Evolutionary conservation across 129 eudicot genomes (phyloP).

Genomic region (Centaurea solstitialis): DNA sequence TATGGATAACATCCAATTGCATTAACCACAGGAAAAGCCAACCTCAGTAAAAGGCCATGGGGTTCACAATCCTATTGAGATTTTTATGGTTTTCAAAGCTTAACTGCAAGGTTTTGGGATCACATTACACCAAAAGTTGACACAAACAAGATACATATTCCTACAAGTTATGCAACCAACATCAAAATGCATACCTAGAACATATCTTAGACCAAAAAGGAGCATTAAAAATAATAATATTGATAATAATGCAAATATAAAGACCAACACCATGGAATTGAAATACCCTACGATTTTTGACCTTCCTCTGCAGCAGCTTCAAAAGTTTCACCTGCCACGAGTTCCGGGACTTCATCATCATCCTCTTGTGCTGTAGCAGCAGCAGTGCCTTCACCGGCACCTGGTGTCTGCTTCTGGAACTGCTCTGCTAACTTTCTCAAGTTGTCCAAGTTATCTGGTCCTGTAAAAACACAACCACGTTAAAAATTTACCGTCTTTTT

Average conservation of each 20-base stretch:
- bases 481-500: background rate
- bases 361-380: constrained; percentile 38
- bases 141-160: constrained; percentile 18
- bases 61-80: no score
- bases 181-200: constrained; percentile 15
- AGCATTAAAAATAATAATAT: background rate
- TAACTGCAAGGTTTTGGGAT: background rate
- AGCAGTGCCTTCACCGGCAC: constrained; percentile 27
- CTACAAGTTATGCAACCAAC: constrained; percentile 27
- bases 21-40: no score
- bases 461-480: background rate
- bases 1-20: no score
- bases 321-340: constrained; percentile 67
- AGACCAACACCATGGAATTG: background rate
- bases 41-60: no score
- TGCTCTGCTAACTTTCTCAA: constrained; percentile 68
- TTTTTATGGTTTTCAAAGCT: background rate
- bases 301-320: constrained; percentile 69
- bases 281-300: constrained; percentile 21
- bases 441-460: constrained; percentile 46
- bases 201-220: background rate
- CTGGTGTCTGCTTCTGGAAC: constrained; percentile 59
- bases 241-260: background rate
- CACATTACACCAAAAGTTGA: background rate
- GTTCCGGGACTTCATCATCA: constrained; percentile 74